These are phyloP conservation scores for Wolfiporia cocos DNA, from an alignment of 1,284 basidiomycete species.

Conservation along the genomic window DNA sequence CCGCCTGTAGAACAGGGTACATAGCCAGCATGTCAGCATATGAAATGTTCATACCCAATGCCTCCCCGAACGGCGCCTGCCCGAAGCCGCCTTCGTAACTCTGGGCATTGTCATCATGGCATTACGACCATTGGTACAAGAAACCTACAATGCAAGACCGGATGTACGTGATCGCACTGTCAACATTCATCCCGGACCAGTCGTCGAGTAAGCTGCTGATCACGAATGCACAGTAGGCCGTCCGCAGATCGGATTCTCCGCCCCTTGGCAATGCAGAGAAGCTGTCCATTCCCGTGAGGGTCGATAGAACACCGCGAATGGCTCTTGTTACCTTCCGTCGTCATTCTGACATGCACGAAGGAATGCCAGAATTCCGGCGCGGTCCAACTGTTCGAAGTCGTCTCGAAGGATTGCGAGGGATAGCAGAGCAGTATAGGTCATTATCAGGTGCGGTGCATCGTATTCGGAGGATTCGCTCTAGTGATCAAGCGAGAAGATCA, in stretches of 20 bases:
- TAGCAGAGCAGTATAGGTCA: constrained; percentile 86
- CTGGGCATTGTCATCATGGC: no score
- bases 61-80: constrained; percentile 76
- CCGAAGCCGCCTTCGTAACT: constrained; percentile 93
- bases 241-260: constrained; percentile 72
- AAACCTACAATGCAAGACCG: constrained; percentile 59
- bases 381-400: constrained; percentile 64
- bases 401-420: constrained; percentile 81
- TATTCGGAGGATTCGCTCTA: constrained; percentile 39
- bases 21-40: background rate
- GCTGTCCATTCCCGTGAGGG: constrained; percentile 32
- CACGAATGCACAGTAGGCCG: constrained; percentile 86
- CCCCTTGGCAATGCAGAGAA: constrained; percentile 70
- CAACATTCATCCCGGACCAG: constrained; percentile 68
- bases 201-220: constrained; percentile 75
- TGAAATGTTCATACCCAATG: constrained; percentile 54
- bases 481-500: background rate
- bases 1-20: constrained; percentile 51
- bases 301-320: background rate
- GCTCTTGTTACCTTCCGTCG: constrained; percentile 72
- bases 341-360: constrained; percentile 64
- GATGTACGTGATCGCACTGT: constrained; percentile 58
- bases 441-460: constrained; percentile 80
- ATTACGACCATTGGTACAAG: no score
- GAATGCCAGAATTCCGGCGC: constrained; percentile 55